These are phyloP conservation scores for Fusarium pseudograminearum DNA, from an alignment of 2,329 filamentous ascomycete species.

Conservation along the genomic window DNA sequence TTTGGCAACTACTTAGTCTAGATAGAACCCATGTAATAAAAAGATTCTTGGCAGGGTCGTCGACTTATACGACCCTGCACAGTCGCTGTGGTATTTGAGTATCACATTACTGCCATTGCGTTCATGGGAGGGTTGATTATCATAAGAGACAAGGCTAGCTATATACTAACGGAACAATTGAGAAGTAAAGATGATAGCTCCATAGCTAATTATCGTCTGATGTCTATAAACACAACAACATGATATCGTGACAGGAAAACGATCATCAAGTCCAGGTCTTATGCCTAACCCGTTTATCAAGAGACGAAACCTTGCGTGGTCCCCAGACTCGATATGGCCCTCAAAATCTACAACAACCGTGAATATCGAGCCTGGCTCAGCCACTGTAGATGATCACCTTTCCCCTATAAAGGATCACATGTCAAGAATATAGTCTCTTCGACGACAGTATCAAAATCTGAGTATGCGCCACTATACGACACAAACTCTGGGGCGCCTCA, in stretches of 20 bases:
- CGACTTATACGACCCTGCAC: neutral
- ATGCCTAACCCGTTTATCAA: slow-evolving; percentile 62
- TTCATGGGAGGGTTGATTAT: neutral
- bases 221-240: slow-evolving; percentile 8
- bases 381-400: slow-evolving; percentile 55
- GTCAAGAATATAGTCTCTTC: slow-evolving; percentile 43
- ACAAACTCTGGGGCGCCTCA: slow-evolving; percentile 46
- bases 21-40: neutral
- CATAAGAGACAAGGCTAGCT: neutral
- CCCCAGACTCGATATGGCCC: slow-evolving; percentile 44
- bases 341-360: slow-evolving; percentile 44
- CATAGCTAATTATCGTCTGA: neutral
- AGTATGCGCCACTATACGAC: slow-evolving; percentile 55
- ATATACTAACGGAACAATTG: neutral
- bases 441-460: slow-evolving; percentile 51
- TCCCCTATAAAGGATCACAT: slow-evolving; percentile 55
- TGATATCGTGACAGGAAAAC: slow-evolving; percentile 45
- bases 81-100: neutral
- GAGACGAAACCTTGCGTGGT: slow-evolving; percentile 60
- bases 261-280: slow-evolving; percentile 50
- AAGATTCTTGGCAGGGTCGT: neutral
- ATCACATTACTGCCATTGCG: neutral
- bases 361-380: slow-evolving; percentile 56
- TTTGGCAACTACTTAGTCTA: neutral
- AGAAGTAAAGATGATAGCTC: neutral